Evolutionary conservation across 2,329 filamentous ascomycete species (phyloP).

Genomic region (Aspergillus tubingensis): DNA sequence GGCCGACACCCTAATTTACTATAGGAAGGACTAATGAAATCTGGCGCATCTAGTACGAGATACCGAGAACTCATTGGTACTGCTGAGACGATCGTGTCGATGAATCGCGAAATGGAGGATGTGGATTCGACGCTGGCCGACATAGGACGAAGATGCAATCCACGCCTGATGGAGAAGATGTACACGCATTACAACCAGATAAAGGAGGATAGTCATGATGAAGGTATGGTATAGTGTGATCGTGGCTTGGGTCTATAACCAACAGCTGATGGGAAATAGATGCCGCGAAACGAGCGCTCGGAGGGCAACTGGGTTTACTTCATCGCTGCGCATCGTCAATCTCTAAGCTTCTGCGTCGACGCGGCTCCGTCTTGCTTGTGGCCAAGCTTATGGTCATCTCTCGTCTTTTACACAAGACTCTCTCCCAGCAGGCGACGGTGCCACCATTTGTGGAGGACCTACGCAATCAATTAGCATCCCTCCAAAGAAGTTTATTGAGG

Average conservation of each 20-base stretch:
- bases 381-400: constrained; percentile 76
- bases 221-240: constrained; percentile 28
- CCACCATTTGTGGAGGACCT: constrained; percentile 62
- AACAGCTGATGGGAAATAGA: constrained; percentile 34
- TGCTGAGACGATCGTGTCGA: constrained; percentile 88
- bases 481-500: constrained; percentile 66
- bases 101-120: constrained; percentile 75
- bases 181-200: constrained; percentile 58
- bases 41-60: constrained; percentile 51
- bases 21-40: constrained; percentile 11
- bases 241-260: neutral
- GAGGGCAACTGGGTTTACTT: constrained; percentile 60
- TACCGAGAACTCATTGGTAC: constrained; percentile 91
- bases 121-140: constrained; percentile 71
- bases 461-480: constrained; percentile 62
- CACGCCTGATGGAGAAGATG: constrained; percentile 68
- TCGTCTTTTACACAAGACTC: constrained; percentile 71
- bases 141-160: constrained; percentile 77
- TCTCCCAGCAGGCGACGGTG: constrained; percentile 56
- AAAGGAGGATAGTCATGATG: constrained; percentile 36
- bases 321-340: constrained; percentile 58
- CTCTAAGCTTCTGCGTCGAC: constrained; percentile 54
- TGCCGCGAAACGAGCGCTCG: constrained; percentile 50
- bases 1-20: neutral
- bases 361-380: constrained; percentile 55